These are phyloP conservation scores for Triticum dicoccoides DNA, from an alignment of 176 grass and related monocot species.

Conservation along the genomic window DNA sequence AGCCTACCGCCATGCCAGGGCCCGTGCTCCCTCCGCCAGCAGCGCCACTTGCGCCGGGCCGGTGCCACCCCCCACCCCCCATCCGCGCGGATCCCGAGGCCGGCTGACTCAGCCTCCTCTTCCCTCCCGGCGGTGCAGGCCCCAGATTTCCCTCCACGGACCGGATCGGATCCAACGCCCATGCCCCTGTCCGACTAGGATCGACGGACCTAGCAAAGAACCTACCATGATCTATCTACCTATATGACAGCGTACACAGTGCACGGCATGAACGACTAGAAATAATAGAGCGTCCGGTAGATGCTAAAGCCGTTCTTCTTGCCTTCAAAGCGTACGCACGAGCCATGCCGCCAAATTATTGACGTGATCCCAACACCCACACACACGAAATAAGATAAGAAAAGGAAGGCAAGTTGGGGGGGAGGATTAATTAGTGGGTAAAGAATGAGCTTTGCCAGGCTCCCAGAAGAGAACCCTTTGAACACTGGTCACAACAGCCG, in stretches of 20 bases:
- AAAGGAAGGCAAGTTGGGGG: neutral
- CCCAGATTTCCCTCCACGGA: neutral
- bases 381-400: neutral
- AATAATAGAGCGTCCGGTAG: neutral
- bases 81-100: neutral
- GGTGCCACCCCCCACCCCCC: neutral
- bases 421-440: neutral
- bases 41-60: neutral
- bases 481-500: neutral
- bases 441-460: constrained; percentile 20
- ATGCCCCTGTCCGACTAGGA: neutral
- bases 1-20: neutral
- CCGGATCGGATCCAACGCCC: neutral
- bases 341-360: neutral
- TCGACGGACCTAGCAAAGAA: neutral
- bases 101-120: neutral
- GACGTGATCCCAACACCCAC: neutral
- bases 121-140: neutral
- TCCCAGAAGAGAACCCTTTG: neutral
- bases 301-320: neutral
- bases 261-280: neutral
- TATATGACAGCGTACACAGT: neutral
- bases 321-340: neutral
- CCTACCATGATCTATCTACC: too few species aligned
- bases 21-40: neutral